Base-by-base conservation (phyloP, 495 filamentous ascomycete species). In the Astrothelium macrocarpum region DNA sequence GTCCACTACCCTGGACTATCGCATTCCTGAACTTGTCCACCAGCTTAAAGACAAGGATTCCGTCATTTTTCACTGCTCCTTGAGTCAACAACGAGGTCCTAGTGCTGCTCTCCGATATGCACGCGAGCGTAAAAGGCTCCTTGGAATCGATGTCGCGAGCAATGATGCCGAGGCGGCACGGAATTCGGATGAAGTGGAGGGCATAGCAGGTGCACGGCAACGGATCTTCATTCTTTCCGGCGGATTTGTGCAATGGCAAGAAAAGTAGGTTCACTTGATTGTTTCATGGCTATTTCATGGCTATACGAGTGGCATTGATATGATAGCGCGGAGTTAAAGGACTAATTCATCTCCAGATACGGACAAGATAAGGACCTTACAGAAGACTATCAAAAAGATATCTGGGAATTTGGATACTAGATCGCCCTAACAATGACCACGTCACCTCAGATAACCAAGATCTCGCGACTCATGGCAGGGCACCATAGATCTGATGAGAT, bases 11-110 rank as follows among this genome's bases (percentile, higher is more conserved):
- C 83, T 95, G 34, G 90, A 95, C 70, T 79, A 84, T 72, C 84
- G 80, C 64, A 81, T 92, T 65, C 90, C 94, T 0, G 89, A 90
- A 65, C 83, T 98, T 31, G 81, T 95, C 2, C 87, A 89, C 60
- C 86, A 82, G 61, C 83, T 97, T 32, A 75, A 85, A 64, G 86
- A 88, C 71, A 90, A 89, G 70, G 81, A 95, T 49, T 85, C 80
- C 45, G 90, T 98, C 26, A 84, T 98, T 20, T 98, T 98, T 74
- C 95, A 98, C 76, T 98, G 94, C 76, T 87, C 89, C n/a, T 77
- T 97, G 32, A 90, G 87, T 67, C 94, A 97, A 78, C 88, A 94
- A 76, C 82, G 94, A 2, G 89, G 89, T 0, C 89, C 89, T 1
- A 74, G 75, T 31, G 88, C 89, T 42, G 90, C 89, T 12, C 68